Evolutionary conservation across 805 yeast species (phyloP).

Genomic region (Cephaloascus albidus): DNA sequence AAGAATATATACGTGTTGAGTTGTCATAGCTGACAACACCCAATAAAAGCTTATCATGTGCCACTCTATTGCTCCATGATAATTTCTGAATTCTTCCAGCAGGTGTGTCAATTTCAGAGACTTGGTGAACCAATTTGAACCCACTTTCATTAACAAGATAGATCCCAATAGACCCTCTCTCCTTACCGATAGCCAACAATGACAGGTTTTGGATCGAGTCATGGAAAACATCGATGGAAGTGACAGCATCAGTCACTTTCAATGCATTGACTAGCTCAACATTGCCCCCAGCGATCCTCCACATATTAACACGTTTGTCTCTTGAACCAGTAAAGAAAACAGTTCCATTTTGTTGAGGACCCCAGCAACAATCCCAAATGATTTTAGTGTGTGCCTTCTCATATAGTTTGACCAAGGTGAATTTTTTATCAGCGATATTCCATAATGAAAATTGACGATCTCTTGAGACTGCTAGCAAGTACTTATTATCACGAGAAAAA

Average conservation of each 20-base stretch:
- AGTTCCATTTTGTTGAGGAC: conserved; percentile 29
- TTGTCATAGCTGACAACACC: conserved; percentile 63
- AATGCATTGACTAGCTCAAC: conserved; percentile 25
- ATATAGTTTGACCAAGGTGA: conserved; percentile 32
- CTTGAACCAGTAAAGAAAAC: conserved; percentile 80
- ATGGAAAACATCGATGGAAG: conserved; percentile 48
- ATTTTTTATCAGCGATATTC: conserved; percentile 31
- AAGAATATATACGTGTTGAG: conserved; percentile 39
- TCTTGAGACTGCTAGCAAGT: conserved; percentile 71
- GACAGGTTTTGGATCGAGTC: conserved; percentile 17
- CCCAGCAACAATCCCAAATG: conserved; percentile 94
- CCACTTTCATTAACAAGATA: conserved; percentile 22
- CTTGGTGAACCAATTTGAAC: conserved; percentile 15
- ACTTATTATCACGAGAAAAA: conserved; percentile 61
- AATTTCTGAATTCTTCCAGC: conserved; percentile 54
- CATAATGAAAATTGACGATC: conserved; percentile 83
- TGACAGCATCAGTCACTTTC: conserved; percentile 51
- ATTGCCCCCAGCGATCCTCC: conserved; percentile 38
- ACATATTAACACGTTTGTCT: conserved; percentile 69
- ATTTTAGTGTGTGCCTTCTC: conserved; percentile 85
- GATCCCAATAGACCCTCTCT: conserved; percentile 50
- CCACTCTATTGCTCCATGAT: conserved; percentile 36
- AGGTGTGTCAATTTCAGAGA: conserved; percentile 41
- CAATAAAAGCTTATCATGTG: conserved; percentile 20
- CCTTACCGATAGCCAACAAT: conserved; percentile 58